Base-by-base conservation (phyloP, 2,329 filamentous ascomycete genomes). In the Fusarium sp. region DNA sequence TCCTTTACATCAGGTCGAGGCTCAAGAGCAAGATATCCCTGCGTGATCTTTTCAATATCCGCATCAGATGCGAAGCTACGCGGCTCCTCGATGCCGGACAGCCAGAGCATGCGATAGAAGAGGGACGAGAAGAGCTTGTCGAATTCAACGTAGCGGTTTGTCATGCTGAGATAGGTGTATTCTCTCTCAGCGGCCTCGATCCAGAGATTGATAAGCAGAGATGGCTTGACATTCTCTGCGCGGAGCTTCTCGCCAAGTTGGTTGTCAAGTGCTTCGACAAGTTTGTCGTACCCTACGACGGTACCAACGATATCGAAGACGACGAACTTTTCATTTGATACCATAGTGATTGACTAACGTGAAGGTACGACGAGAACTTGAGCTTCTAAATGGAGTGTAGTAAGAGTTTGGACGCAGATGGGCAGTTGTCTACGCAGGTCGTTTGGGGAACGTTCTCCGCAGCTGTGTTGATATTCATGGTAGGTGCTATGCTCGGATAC, bases 91-190 rank as follows among this genome's bases (percentile, higher is more conserved):
- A 86, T 78, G 1, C 85, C 84, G 0, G 81, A 76, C 43, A 83
- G 79, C 68, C 75, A 80, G 16, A 86, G 76, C 11, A 82, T 82
- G 58, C 85, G 84, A 73, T 84, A 85, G 76, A 87, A 86, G 20
- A 85, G 72, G 1, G 79, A 77, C 13, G 74, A 65, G 65, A 86
- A 81, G 20, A 86, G 74, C 9, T 80, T 76, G 27, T 77, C 79
- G 75, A 83, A 86, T 10, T 78, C 76, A 2, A 73, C 75, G 65
- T 86, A 85, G 13, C 79, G 77, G 2, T 78, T 80, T 1, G 81
- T 82, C 10, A 85, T 78, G 38, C 78, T 81, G 2, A 87, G 79
- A 62, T 82, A 86, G 0, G 82, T 86, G 69, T 83, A 86, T 63
- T 87, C 84, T 20, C 81, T 79, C 70, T 86, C 85, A 0, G 82